Conservation (phyloP, 139 green algal species). For the Volvox reticuliferus region DNA sequence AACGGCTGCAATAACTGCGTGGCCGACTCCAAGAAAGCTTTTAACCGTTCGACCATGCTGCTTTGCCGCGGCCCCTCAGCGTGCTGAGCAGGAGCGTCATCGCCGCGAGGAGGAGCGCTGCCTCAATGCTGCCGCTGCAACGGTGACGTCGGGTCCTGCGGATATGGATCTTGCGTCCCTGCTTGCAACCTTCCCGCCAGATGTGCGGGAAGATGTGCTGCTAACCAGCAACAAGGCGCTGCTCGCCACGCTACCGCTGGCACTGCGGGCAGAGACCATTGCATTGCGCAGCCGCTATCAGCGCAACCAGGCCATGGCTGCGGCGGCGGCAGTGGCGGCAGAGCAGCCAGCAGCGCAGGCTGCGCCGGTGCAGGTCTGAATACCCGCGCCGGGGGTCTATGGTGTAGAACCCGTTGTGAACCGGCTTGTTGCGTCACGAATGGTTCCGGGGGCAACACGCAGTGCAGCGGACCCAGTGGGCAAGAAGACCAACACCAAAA, state of each 20-base stretch:
- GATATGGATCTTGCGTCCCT: constrained; percentile 90
- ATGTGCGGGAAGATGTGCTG: constrained; percentile 89
- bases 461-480: neutral
- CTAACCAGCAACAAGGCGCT: constrained; percentile 79
- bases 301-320: constrained; percentile 24
- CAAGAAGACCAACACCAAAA: neutral
- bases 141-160: constrained; percentile 25
- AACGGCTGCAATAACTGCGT: too few relatives aligned
- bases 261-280: constrained; percentile 85
- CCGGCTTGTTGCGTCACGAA: neutral
- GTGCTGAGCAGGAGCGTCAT: constrained; percentile 13
- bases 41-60: too few relatives aligned
- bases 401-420: too few relatives aligned
- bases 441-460: neutral
- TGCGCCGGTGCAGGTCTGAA: neutral
- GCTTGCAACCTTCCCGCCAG: constrained; percentile 89
- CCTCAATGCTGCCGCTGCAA: constrained; percentile 18
- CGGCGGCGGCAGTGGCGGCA: neutral
- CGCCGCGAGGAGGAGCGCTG: constrained; percentile 26
- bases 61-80: neutral
- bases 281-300: constrained; percentile 58
- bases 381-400: neutral
- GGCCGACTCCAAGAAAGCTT: too few relatives aligned
- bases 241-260: constrained; percentile 83
- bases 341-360: neutral